Evolutionary conservation across 352 stramenopile genomes (phyloP), one percentile per base, ranked within the genome.

Genomic region (Paralagenidium karlingii): DNA sequence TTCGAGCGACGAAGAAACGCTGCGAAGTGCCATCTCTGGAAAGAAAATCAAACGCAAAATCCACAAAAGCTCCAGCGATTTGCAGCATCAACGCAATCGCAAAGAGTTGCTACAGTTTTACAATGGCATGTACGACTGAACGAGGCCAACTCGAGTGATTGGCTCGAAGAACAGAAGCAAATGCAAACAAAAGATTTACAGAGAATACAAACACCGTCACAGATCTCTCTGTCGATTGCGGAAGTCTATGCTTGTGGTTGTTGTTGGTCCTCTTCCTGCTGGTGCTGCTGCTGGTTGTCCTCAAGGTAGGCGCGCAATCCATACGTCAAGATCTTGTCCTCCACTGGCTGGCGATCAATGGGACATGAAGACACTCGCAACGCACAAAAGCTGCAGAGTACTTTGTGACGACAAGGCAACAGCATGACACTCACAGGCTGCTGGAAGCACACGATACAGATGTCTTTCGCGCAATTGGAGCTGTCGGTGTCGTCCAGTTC

Each of bases 21-120:
- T 80, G 32, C 76, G 76, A 30, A 90, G 76, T 26, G 74, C 65
- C 16, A 90, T 87, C 42, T 88, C 74, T 1, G 77, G 77, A 32
- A 90, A 90, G 45, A 90, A 90, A 49, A 86, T 90, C 52, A 86
- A 88, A 43, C 68, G 77, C 41, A 82, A 86, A 42, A 47, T 90
- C 38, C 59, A 56, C 30, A 58, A 61, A 24, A 68, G 70, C 20
- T 64, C 61, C 0, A 52, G 56, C 10, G 77, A 90, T 49, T 19
- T 74, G 43, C 59, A 82, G 43, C 55, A 64, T 41, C 54, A 86
- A 50, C 76, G 73, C 45, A 86, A 79, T 45, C 67, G 77, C 3
- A 68, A 83, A 41, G 61, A 90, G 45, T 49, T 90, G 18, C 59
- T 90, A 29, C 70, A 88, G 52, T 87, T 90, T 37, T 90, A 90